Evolutionary conservation across 2,329 filamentous ascomycete genomes (phyloP).

Genomic region (Aspergillus sojae): DNA sequence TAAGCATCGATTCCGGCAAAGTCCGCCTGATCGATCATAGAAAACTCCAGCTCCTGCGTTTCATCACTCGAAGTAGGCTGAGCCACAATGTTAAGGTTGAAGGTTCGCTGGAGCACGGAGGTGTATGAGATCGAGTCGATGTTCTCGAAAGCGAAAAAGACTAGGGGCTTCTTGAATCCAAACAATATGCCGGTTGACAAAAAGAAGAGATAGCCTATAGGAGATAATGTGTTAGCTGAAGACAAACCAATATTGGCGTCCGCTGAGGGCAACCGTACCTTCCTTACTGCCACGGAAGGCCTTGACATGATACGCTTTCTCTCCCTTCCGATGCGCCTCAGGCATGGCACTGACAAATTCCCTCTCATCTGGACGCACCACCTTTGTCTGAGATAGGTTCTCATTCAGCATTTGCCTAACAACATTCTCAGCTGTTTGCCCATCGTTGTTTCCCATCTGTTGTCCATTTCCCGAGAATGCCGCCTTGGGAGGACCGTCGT

Average conservation of each 20-base stretch:
- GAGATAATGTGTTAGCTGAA: not conserved
- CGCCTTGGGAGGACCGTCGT: slow-evolving; percentile 55
- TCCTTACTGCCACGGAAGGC: slow-evolving; percentile 67
- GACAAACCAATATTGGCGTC: not conserved
- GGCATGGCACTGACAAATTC: slow-evolving; percentile 63
- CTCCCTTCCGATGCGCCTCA: slow-evolving; percentile 63
- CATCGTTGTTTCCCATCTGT: slow-evolving; percentile 46
- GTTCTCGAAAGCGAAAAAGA: slow-evolving; percentile 63
- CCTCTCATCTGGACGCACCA: slow-evolving; percentile 56
- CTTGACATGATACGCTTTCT: slow-evolving; percentile 66
- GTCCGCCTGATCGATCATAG: slow-evolving; percentile 67
- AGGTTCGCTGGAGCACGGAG: slow-evolving; percentile 65
- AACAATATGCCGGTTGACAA: slow-evolving; percentile 63
- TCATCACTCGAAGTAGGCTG: slow-evolving; percentile 43
- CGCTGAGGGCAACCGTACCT: slow-evolving; percentile 43
- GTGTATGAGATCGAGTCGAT: slow-evolving; percentile 66
- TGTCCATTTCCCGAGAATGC: slow-evolving; percentile 47
- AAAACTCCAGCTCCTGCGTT: slow-evolving; percentile 62
- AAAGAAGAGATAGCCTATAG: slow-evolving; percentile 64
- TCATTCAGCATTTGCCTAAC: slow-evolving; percentile 52
- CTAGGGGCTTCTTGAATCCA: slow-evolving; percentile 67
- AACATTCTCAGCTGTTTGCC: slow-evolving; percentile 50
- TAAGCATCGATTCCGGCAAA: slow-evolving; percentile 65
- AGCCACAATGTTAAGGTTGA: slow-evolving; percentile 63
- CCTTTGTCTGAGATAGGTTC: slow-evolving; percentile 49